Conservation (phyloP, 768 basidiomycete genomes). For the Clitopilus hobsonii region DNA sequence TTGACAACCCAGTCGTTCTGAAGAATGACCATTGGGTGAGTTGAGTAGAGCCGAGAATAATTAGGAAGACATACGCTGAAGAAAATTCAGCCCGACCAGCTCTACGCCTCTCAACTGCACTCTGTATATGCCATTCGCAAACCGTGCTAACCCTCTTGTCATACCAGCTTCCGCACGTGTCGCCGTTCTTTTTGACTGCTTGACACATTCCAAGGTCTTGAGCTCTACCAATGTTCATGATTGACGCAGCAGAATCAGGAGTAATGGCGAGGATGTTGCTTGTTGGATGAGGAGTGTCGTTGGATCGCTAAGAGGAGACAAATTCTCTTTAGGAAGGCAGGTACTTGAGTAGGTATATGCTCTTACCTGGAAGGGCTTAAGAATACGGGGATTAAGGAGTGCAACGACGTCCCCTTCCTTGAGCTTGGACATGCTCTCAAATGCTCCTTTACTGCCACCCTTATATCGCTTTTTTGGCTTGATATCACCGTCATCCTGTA, state of each 20-base stretch:
- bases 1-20: conserved; percentile 75
- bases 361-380: conserved; percentile 81
- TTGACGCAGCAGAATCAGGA: conserved; percentile 74
- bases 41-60: neutral
- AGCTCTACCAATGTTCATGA: conserved; percentile 82
- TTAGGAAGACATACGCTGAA: conserved; percentile 53
- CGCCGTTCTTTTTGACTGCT: conserved; percentile 75
- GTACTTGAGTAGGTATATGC: neutral
- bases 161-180: conserved; percentile 82
- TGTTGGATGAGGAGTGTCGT: conserved; percentile 66
- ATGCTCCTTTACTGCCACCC: conserved; percentile 91
- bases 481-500: conserved; percentile 46
- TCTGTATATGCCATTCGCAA: conserved; percentile 90
- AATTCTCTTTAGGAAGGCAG: conserved; percentile 1
- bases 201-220: conserved; percentile 84
- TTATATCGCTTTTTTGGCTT: conserved; percentile 63
- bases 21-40: conserved; percentile 1
- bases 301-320: conserved; percentile 30
- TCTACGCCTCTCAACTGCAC: conserved; percentile 69
- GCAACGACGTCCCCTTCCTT: conserved; percentile 89
- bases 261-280: conserved; percentile 84
- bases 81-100: conserved; percentile 85
- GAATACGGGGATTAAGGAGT: conserved; percentile 79
- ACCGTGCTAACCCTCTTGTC: conserved; percentile 84
- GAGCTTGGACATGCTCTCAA: conserved; percentile 81